Conservation (phyloP, 805 yeast species). For the Metschnikowia picachoensis region DNA sequence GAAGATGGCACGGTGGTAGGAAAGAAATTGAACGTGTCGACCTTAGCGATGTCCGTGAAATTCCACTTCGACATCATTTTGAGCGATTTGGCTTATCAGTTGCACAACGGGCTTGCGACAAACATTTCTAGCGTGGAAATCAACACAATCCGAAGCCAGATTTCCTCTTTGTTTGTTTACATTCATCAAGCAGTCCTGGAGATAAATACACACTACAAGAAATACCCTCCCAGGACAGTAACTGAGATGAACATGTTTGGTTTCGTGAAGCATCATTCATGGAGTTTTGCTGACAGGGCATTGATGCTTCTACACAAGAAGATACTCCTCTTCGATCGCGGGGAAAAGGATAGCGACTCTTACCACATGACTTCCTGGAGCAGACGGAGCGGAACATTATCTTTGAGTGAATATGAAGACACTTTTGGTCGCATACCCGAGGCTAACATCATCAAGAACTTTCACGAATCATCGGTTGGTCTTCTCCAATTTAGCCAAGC, state of each 20-base stretch:
- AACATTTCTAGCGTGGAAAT: slow-evolving; percentile 41
- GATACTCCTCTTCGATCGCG: slow-evolving; percentile 33
- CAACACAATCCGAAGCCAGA: slow-evolving; percentile 44
- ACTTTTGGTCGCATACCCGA: slow-evolving; percentile 38
- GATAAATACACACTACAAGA: slow-evolving; percentile 31
- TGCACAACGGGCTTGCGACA: slow-evolving; percentile 46
- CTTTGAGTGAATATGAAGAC: slow-evolving; percentile 37
- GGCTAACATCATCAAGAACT: slow-evolving; percentile 36
- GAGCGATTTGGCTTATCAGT: slow-evolving; percentile 49
- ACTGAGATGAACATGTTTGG: slow-evolving; percentile 43
- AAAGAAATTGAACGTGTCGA: slow-evolving; percentile 39
- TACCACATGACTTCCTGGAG: slow-evolving; percentile 4
- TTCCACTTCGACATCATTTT: slow-evolving; percentile 49
- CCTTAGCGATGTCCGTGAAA: slow-evolving; percentile 50
- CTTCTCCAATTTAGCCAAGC: slow-evolving; percentile 32
- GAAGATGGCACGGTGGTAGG: slow-evolving; percentile 27
- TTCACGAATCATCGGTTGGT: slow-evolving; percentile 35
- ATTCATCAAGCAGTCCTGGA: slow-evolving; percentile 48
- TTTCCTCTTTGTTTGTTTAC: slow-evolving; percentile 46
- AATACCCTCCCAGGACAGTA: slow-evolving; percentile 35
- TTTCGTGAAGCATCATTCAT: slow-evolving; percentile 45
- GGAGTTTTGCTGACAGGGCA: slow-evolving; percentile 56
- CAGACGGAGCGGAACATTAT: slow-evolving; percentile 24
- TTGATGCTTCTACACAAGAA: slow-evolving; percentile 41
- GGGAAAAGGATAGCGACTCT: not conserved